Percentiles rank a stretch among this genome's conserved stretches.
These are phyloP conservation scores for Canariomyces notabilis DNA, from an alignment of 2,329 filamentous ascomycete species.

Conservation along the genomic window DNA sequence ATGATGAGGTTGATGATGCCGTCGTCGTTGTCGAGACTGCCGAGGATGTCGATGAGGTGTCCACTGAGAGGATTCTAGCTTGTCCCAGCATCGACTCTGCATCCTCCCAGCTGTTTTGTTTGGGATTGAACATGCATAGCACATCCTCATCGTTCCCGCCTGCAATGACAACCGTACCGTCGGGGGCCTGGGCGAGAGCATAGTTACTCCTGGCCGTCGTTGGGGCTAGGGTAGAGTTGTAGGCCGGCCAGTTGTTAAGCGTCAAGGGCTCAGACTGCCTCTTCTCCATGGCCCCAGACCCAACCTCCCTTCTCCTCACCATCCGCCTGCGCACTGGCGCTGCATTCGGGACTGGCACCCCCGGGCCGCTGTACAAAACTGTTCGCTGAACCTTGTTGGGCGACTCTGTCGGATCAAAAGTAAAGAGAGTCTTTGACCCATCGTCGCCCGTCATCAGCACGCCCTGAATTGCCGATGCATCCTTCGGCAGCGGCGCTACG, in stretches of 20 bases:
- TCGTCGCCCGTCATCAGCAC: constrained; percentile 67
- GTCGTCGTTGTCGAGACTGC: constrained; percentile 17
- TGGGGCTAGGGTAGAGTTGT: constrained; percentile 72
- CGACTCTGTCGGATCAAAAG: constrained; percentile 67
- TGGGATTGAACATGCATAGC: constrained; percentile 71
- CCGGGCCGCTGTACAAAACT: constrained; percentile 58
- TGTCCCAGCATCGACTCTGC: constrained; percentile 57
- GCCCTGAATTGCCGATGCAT: constrained; percentile 52
- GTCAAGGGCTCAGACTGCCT: constrained; percentile 45
- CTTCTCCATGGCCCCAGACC: constrained; percentile 13
- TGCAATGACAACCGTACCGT: constrained; percentile 70
- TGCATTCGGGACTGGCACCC: constrained; percentile 46
- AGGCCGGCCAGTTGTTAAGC: constrained; percentile 64
- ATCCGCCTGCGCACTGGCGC: constrained; percentile 37
- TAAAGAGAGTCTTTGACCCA: constrained; percentile 70
- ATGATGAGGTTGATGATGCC: constrained; percentile 30
- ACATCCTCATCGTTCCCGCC: constrained; percentile 65
- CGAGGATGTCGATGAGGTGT: constrained; percentile 30
- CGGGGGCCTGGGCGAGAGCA: constrained; percentile 62
- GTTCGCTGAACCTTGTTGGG: constrained; percentile 72
- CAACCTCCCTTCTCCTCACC: constrained; percentile 30
- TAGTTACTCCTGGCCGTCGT: constrained; percentile 59
- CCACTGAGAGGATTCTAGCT: constrained; percentile 35
- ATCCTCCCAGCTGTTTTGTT: constrained; percentile 73
- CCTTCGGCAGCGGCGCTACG: constrained; percentile 53